A percentile compares a stretch with the other conserved stretches of the same genome.
These are phyloP conservation scores for Dothideomycetes sp. DNA, from an alignment of 2,329 filamentous ascomycete genomes.

Conservation along the genomic window DNA sequence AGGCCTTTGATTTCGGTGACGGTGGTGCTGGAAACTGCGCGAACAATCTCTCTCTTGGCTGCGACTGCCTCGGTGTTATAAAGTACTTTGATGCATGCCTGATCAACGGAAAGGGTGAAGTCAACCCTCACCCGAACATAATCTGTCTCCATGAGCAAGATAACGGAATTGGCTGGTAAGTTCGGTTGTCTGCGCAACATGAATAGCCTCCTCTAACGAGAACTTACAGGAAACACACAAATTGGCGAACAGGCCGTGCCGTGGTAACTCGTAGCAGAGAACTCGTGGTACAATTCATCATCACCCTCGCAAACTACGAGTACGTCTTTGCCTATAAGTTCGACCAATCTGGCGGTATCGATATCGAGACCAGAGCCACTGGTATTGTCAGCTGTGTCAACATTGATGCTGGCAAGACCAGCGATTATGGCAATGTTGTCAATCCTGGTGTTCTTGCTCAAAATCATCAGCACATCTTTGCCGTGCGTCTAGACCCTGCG, in stretches of 20 bases:
- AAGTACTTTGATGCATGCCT: slow-evolving; percentile 48
- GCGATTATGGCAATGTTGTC: slow-evolving; percentile 42
- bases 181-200: no score
- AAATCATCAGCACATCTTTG: slow-evolving; percentile 63
- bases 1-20: slow-evolving; percentile 61
- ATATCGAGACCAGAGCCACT: slow-evolving; percentile 52
- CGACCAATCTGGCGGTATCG: slow-evolving; percentile 51
- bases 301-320: slow-evolving; percentile 61
- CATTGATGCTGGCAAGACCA: slow-evolving; percentile 46
- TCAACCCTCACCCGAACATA: slow-evolving; percentile 44
- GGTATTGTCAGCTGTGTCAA: slow-evolving; percentile 54
- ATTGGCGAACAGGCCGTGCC: slow-evolving; percentile 52
- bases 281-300: slow-evolving; percentile 56
- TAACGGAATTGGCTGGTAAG: slow-evolving; percentile 56
- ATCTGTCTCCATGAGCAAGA: slow-evolving; percentile 62
- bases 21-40: slow-evolving; percentile 53
- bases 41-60: slow-evolving; percentile 57
- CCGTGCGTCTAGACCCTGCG: slow-evolving; percentile 52
- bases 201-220: no score
- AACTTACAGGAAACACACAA: slow-evolving; percentile 59
- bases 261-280: slow-evolving; percentile 52
- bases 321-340: slow-evolving; percentile 57
- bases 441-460: slow-evolving; percentile 53
- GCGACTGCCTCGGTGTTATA: slow-evolving; percentile 50
- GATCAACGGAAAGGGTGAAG: slow-evolving; percentile 41